Conservation (phyloP, 2,329 filamentous ascomycete species). For the Trichoderma sp. region DNA sequence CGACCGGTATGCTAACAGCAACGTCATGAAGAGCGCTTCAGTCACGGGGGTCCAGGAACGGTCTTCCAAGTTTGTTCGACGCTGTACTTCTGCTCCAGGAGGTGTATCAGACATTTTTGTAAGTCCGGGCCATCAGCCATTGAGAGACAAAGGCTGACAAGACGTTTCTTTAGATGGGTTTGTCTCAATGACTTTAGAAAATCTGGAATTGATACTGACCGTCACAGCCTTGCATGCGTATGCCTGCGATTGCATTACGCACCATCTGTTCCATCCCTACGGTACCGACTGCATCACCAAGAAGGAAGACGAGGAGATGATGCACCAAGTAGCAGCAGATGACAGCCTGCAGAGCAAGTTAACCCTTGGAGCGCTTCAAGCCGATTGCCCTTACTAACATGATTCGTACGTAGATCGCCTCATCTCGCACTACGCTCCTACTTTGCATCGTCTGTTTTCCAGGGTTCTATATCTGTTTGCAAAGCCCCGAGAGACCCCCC, state of each 20-base stretch:
- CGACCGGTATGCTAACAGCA: constrained; percentile 67
- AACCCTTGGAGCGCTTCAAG: too few species aligned
- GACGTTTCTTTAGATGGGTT: constrained; percentile 31
- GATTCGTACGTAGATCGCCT: constrained; percentile 60
- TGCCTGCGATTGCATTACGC: constrained; percentile 66
- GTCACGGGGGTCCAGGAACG: constrained; percentile 58
- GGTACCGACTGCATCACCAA: constrained; percentile 60
- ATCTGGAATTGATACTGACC: constrained; percentile 22
- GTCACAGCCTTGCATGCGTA: constrained; percentile 57
- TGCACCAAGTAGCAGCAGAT: constrained; percentile 67
- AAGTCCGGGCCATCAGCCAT: constrained; percentile 23
- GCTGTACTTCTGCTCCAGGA: constrained; percentile 46
- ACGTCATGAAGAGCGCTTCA: constrained; percentile 56
- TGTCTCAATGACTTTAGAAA: constrained; percentile 12
- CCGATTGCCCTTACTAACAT: not conserved
- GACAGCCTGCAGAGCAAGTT: constrained; percentile 63
- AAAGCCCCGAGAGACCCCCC: constrained; percentile 55
- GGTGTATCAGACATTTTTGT: constrained; percentile 61
- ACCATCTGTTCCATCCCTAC: constrained; percentile 67
- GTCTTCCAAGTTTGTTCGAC: constrained; percentile 53
- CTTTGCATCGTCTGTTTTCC: constrained; percentile 47
- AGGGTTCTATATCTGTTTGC: constrained; percentile 48
- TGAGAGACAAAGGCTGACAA: constrained; percentile 10
- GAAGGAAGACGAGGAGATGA: constrained; percentile 58
- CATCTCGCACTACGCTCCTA: constrained; percentile 56